Conservation (phyloP, 2,329 filamentous ascomycete genomes). For the Colletotrichum ledebouriae region DNA sequence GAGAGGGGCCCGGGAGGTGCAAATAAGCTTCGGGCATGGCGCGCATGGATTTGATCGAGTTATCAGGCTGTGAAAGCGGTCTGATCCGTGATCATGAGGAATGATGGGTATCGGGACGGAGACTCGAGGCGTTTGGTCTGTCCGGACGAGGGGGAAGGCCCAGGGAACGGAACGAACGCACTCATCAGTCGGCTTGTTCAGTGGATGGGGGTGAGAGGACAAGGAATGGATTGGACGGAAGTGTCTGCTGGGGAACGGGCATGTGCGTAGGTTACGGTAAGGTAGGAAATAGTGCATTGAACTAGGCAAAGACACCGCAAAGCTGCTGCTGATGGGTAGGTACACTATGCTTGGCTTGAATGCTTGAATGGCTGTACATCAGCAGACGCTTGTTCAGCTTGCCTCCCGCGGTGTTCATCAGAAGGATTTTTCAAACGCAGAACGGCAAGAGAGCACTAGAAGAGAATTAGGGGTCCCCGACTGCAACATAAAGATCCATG, state of each 20-base stretch:
- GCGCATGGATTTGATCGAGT: conserved; percentile 32
- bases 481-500: not conserved
- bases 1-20: conserved; percentile 29
- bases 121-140: conserved; percentile 34
- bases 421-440: conserved; percentile 6
- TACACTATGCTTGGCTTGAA: conserved; percentile 20
- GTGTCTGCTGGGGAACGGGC: not conserved
- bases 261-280: conserved; percentile 2
- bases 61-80: conserved; percentile 33
- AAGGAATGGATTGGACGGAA: conserved; percentile 30
- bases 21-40: conserved; percentile 40
- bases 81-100: conserved; percentile 28
- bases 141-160: conserved; percentile 10
- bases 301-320: conserved; percentile 28
- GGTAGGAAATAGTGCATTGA: not conserved
- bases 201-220: conserved; percentile 10
- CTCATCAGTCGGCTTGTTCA: not conserved
- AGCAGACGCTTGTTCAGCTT: not conserved
- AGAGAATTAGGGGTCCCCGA: conserved; percentile 21
- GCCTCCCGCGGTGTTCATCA: not conserved
- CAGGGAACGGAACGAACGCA: conserved; percentile 13
- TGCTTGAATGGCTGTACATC: conserved; percentile 15
- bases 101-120: conserved; percentile 19
- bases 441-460: not conserved
- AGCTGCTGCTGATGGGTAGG: not conserved